phyloP scores from a whole-genome alignment of 2,329 filamentous ascomycete species.

The Microdochium bolleyi region DNA sequence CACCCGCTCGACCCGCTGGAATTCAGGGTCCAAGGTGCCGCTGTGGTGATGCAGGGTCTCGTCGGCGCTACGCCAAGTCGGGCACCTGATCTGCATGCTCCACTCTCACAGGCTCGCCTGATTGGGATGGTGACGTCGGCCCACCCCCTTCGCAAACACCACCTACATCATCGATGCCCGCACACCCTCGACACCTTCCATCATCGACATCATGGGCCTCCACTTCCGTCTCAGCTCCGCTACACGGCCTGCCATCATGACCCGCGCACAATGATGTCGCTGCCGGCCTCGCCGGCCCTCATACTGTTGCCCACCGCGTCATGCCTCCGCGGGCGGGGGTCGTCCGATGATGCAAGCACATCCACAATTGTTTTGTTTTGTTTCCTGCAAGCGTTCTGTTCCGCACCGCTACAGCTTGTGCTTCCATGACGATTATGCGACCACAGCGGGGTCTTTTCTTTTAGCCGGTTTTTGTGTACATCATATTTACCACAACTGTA shows the following conservation, averaged over 20 bases:
- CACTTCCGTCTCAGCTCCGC: not conserved
- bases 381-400: not conserved
- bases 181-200: not conserved
- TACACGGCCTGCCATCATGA: not conserved
- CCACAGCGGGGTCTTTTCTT: too few relatives aligned
- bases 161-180: not conserved
- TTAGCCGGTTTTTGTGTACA: too few relatives aligned
- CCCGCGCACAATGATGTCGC: not conserved
- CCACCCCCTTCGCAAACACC: not conserved
- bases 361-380: not conserved
- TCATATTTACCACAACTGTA: too few relatives aligned
- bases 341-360: not conserved
- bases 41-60: not conserved
- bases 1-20: constrained; percentile 3
- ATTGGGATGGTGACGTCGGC: not conserved
- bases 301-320: not conserved
- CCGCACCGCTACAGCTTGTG: too few relatives aligned
- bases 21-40: constrained; percentile 11
- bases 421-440: too few relatives aligned
- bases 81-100: not conserved
- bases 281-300: not conserved
- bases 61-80: not conserved
- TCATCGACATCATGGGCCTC: not conserved
- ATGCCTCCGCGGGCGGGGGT: not conserved
- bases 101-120: not conserved